Conservation (phyloP, 805 yeast species). For the Candida vaughaniae region DNA sequence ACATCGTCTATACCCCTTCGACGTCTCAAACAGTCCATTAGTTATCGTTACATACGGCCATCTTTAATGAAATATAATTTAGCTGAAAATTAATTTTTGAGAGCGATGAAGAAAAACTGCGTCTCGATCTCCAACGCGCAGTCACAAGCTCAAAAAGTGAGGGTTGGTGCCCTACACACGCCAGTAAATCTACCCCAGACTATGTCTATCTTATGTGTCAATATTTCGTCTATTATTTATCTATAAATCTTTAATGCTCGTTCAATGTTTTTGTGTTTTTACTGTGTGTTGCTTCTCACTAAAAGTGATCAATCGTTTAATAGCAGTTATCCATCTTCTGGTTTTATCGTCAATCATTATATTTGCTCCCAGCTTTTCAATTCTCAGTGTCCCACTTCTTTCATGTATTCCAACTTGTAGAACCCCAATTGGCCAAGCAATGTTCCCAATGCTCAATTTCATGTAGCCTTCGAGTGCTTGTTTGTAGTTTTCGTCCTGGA, state of each 20-base stretch:
- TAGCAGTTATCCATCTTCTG: slow-evolving; percentile 70
- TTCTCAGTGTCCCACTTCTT: slow-evolving; percentile 59
- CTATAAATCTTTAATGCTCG: too few relatives aligned
- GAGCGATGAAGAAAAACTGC: slow-evolving; percentile 8
- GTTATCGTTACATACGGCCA: slow-evolving; percentile 10
- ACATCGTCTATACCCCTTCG: background rate
- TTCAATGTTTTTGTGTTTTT: too few relatives aligned
- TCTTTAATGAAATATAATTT: slow-evolving; percentile 3
- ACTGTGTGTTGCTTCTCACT: too few relatives aligned
- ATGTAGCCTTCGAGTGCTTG: slow-evolving; percentile 68
- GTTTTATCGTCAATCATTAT: slow-evolving; percentile 78
- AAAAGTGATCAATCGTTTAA: slow-evolving; percentile 71
- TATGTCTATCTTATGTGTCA: too few relatives aligned
- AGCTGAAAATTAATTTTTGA: slow-evolving; percentile 11
- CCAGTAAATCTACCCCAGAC: too few relatives aligned
- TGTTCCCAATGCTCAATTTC: slow-evolving; percentile 79
- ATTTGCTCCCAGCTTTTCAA: slow-evolving; percentile 53
- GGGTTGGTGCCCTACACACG: too few relatives aligned
- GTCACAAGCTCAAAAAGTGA: too few relatives aligned
- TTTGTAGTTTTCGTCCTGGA: slow-evolving; percentile 53
- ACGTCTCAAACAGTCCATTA: background rate
- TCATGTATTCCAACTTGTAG: slow-evolving; percentile 77
- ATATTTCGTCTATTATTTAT: too few relatives aligned
- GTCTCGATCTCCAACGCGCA: slow-evolving; percentile 2
- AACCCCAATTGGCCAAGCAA: slow-evolving; percentile 92